Conservation (phyloP, 345 rosid genomes). For the Acer yangbiense region DNA sequence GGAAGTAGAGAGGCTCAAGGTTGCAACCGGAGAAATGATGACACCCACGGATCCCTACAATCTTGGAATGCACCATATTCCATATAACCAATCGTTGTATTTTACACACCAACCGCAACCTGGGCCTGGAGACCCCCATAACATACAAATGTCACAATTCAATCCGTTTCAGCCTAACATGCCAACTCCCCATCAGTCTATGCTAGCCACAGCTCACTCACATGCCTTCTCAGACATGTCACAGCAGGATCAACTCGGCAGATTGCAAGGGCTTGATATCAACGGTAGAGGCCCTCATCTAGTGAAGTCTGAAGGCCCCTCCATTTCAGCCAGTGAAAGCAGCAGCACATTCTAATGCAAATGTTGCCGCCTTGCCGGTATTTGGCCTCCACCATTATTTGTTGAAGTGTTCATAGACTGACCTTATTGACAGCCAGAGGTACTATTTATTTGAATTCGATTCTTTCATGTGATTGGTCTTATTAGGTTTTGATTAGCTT, state of each 20-base stretch:
- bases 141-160: conserved; percentile 56
- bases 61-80: conserved; percentile 66
- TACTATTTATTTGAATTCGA: conserved; percentile 30
- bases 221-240: conserved; percentile 55
- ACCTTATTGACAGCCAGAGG: conserved; percentile 44
- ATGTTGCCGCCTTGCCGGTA: conserved; percentile 17
- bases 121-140: conserved; percentile 37
- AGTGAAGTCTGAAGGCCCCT: conserved; percentile 68
- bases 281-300: conserved; percentile 55
- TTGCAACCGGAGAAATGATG: conserved; percentile 69
- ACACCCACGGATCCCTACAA: conserved; percentile 63
- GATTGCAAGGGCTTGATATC: conserved; percentile 85
- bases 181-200: conserved; percentile 38
- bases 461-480: conserved; percentile 37
- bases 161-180: conserved; percentile 55
- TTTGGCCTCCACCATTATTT: conserved; percentile 18
- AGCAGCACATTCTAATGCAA: conserved; percentile 57
- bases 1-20: conserved; percentile 85
- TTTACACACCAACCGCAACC: conserved; percentile 51
- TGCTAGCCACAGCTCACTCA: conserved; percentile 37
- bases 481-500: conserved; percentile 29
- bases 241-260: conserved; percentile 71
- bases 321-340: conserved; percentile 74
- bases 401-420: conserved; percentile 58
- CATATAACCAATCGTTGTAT: conserved; percentile 49